Evolutionary conservation across 768 basidiomycete genomes (phyloP).

Genomic region (Nevesoporus exiguus): DNA sequence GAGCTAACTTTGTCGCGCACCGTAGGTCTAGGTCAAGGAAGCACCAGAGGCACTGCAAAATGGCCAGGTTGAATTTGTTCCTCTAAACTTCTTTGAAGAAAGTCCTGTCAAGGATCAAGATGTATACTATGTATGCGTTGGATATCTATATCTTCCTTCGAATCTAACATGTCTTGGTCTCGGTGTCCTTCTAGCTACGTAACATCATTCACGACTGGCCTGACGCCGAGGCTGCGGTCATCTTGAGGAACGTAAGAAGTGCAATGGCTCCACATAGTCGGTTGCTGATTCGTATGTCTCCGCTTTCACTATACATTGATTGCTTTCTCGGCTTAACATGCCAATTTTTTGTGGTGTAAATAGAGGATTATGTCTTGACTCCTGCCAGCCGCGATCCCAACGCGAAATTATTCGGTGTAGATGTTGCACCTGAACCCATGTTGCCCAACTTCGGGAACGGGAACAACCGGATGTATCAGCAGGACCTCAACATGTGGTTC

Average conservation of each 20-base stretch:
- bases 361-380: slow-evolving; percentile 24
- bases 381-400: slow-evolving; percentile 8
- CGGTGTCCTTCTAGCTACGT: slow-evolving; percentile 17
- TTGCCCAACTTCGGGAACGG: slow-evolving; percentile 48
- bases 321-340: no score
- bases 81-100: slow-evolving; percentile 23
- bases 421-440: slow-evolving; percentile 42
- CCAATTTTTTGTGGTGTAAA: background rate
- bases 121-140: slow-evolving; percentile 23
- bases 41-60: slow-evolving; percentile 18
- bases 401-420: slow-evolving; percentile 12
- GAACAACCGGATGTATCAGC: slow-evolving; percentile 37
- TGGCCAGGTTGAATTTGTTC: slow-evolving; percentile 12
- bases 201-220: slow-evolving; percentile 38
- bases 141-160: background rate
- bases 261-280: slow-evolving; percentile 31
- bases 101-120: slow-evolving; percentile 16
- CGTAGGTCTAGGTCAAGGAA: slow-evolving; percentile 17
- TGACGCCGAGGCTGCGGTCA: slow-evolving; percentile 29
- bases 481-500: slow-evolving; percentile 47
- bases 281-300: slow-evolving; percentile 32
- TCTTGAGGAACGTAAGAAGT: slow-evolving; percentile 28
- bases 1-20: background rate
- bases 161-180: background rate
- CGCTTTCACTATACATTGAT: no score